phyloP scores from a whole-genome alignment of 441 rosid species.

The Euphorbia celastroides region DNA sequence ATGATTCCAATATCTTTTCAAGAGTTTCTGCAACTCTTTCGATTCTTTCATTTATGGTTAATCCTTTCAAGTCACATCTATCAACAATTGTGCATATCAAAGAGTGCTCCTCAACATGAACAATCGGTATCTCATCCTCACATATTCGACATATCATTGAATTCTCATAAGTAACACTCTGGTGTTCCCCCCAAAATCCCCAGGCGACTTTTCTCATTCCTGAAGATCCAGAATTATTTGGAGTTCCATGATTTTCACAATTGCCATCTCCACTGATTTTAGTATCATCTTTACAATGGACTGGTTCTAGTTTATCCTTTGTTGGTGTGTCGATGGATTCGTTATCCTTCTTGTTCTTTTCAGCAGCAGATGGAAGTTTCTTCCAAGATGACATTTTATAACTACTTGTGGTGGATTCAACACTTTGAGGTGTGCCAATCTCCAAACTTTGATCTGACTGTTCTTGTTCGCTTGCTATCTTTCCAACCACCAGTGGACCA shows the following conservation, averaged over 20 bases:
- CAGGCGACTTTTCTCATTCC: slow-evolving; percentile 42
- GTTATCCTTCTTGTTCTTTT: slow-evolving; percentile 49
- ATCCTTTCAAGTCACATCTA: slow-evolving; percentile 95
- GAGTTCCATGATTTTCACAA: slow-evolving; percentile 44
- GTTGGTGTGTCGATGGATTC: slow-evolving; percentile 40
- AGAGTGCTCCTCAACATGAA: slow-evolving; percentile 98
- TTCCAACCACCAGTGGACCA: slow-evolving; percentile 38
- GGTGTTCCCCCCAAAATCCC: slow-evolving; percentile 72
- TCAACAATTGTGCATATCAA: slow-evolving; percentile 89
- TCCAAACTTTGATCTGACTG: slow-evolving; percentile 41
- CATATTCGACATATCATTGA: slow-evolving; percentile 97
- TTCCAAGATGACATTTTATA: slow-evolving; percentile 94
- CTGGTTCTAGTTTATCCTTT: slow-evolving; percentile 42
- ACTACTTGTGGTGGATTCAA: slow-evolving; percentile 69
- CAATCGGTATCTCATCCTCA: slow-evolving; percentile 98
- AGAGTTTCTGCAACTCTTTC: slow-evolving; percentile 92
- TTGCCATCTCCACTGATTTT: slow-evolving; percentile 38
- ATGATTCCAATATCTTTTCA: slow-evolving; percentile 70
- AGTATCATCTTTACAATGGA: slow-evolving; percentile 34
- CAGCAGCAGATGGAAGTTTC: slow-evolving; percentile 83
- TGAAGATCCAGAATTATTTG: slow-evolving; percentile 44
- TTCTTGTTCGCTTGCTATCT: slow-evolving; percentile 35
- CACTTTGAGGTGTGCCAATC: slow-evolving; percentile 66
- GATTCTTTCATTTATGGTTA: slow-evolving; percentile 71
- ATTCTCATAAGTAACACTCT: slow-evolving; percentile 60